Base-by-base conservation (phyloP, 108 stramenopile genomes). In the Skeletonema marinoi region DNA sequence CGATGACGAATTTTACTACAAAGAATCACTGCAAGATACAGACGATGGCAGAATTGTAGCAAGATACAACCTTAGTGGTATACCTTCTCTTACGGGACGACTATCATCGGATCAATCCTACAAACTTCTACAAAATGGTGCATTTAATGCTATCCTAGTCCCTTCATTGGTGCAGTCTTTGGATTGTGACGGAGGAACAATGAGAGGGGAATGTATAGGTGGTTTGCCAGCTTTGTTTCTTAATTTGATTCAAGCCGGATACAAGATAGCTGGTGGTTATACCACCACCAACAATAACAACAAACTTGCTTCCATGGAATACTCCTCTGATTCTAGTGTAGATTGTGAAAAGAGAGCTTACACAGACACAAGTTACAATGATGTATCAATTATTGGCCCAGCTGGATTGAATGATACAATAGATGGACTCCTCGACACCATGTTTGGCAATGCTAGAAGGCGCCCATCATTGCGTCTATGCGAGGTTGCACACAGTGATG, bases 61-160 rank as follows among this genome's bases (percentile, higher is more conserved):
- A 4, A 82, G 90, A 25, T 94, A 92, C 81, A 85, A 86, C 19
- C 70, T 94, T 19, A 68, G 79, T 2, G 91, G 93, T 25, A 35
- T 92, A 2, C 87, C 90, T 9, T 84, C 89, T 63, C 67, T 86
- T 16, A 85, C 85, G 0, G 83, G 86, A 29, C 85, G 93, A 16
- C 38, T 92, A 32, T 78, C 79, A 10, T 86, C 90, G 31, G 93
- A 94, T 78, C 93, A 94, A 70, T 80, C 86, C 19, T 88, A 77
- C 69, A 85, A 88, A 66, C 61, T 92, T 12, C 46, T 86, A 1
- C 36, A 60, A 4, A 84, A 74, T 6, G 72, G 85, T 30, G 86
- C 84, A 3, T 78, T 88, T 46, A 83, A 86, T 33, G 30, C 75
- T 42, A 60, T 78, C 32, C 60, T 80, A 7, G n/a, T 64, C 29